Conservation (phyloP, 2,329 filamentous ascomycete genomes). For the Karstenula rhodostoma region DNA sequence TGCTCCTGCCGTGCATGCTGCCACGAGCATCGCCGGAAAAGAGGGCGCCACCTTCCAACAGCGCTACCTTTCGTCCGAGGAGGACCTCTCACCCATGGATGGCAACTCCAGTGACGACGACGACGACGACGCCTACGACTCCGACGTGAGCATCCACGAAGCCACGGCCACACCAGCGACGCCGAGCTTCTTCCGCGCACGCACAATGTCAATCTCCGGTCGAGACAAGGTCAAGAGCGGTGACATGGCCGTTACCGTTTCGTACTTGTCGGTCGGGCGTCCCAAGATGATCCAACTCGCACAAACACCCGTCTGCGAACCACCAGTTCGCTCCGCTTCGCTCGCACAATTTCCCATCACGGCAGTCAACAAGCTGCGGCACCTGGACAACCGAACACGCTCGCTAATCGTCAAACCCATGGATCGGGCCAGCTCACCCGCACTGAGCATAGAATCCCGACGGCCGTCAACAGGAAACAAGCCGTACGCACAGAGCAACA, state of each 20-base stretch:
- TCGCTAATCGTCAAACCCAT: constrained; percentile 35
- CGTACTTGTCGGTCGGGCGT: constrained; percentile 48
- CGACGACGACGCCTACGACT: constrained; percentile 35
- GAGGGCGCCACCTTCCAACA: constrained; percentile 43
- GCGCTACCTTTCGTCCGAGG: constrained; percentile 50
- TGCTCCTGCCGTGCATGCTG: constrained; percentile 29
- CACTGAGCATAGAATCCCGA: constrained; percentile 31
- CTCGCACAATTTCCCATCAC: constrained; percentile 43
- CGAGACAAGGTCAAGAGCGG: constrained; percentile 46
- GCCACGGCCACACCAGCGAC: constrained; percentile 35
- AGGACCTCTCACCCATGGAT: constrained; percentile 49
- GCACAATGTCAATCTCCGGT: constrained; percentile 43
- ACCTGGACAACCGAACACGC: constrained; percentile 35
- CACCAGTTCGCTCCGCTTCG: constrained; percentile 43
- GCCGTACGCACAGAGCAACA: constrained; percentile 28
- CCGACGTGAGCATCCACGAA: constrained; percentile 44
- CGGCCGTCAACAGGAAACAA: constrained; percentile 23
- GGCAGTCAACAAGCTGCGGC: constrained; percentile 38
- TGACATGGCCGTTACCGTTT: constrained; percentile 49
- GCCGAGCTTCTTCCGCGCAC: constrained; percentile 36
- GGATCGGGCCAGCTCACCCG: constrained; percentile 35
- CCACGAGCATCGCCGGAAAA: constrained; percentile 27
- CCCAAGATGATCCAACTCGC: constrained; percentile 50
- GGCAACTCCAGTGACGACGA: constrained; percentile 37
- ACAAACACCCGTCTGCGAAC: constrained; percentile 25